Evolutionary conservation across 1,284 basidiomycete species (phyloP).

Genomic region (Thecaphora frezii): DNA sequence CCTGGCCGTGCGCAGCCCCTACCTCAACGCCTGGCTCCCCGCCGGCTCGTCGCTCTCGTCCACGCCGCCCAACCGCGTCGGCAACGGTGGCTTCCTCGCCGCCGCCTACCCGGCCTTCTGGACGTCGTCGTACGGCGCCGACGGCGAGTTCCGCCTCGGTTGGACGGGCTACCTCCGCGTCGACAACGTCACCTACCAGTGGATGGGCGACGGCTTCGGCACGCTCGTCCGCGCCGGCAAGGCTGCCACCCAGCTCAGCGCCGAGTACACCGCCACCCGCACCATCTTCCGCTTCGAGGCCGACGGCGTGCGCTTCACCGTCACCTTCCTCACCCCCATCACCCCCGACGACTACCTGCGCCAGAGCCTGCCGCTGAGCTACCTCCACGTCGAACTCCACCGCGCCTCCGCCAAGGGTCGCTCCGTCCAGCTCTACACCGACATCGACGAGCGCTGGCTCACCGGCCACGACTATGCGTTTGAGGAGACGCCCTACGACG

Average conservation of each 20-base stretch:
- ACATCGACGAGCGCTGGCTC: conserved; percentile 53
- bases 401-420: conserved; percentile 21
- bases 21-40: conserved; percentile 50
- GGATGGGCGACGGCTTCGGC: conserved; percentile 54
- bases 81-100: conserved; percentile 50
- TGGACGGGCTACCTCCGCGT: conserved; percentile 50
- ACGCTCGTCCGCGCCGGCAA: conserved; percentile 38
- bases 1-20: conserved; percentile 47
- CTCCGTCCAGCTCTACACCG: conserved; percentile 45
- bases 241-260: conserved; percentile 45
- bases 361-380: conserved; percentile 54
- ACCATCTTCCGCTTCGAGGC: conserved; percentile 54
- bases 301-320: conserved; percentile 47
- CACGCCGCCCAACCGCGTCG: conserved; percentile 48
- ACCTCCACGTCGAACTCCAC: conserved; percentile 51
- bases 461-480: conserved; percentile 55
- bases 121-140: conserved; percentile 52
- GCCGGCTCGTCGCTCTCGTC: conserved; percentile 32
- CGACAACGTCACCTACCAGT: conserved; percentile 48
- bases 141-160: conserved; percentile 49
- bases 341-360: conserved; percentile 50
- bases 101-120: conserved; percentile 50
- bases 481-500: conserved; percentile 38
- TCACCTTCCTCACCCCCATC: conserved; percentile 55
- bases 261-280: conserved; percentile 52